Conservation (phyloP, 2,329 filamentous ascomycete species). For the Ustulina deusta region DNA sequence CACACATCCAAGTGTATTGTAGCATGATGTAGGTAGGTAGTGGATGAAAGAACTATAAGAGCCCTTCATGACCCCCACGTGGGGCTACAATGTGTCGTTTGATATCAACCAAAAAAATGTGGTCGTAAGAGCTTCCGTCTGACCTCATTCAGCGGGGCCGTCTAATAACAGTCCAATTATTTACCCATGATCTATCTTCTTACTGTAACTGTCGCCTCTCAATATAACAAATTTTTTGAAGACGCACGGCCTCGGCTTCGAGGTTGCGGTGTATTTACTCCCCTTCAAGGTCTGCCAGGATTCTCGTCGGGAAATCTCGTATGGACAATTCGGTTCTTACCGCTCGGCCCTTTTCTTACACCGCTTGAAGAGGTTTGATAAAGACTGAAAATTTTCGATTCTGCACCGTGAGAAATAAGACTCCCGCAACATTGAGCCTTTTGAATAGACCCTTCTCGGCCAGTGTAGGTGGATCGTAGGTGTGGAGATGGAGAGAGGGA, state of each 20-base stretch:
- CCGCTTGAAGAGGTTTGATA: constrained; percentile 4
- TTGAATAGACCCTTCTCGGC: constrained; percentile 1
- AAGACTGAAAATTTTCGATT: constrained; percentile 29
- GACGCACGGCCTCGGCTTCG: neutral
- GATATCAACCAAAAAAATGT: neutral
- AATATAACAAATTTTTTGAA: neutral
- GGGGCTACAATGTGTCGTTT: neutral
- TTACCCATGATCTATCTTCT: neutral
- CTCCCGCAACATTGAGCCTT: constrained; percentile 13
- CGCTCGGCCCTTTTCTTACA: constrained; percentile 27
- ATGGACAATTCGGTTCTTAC: neutral
- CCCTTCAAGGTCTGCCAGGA: neutral
- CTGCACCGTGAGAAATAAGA: neutral
- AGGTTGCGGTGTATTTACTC: constrained; percentile 6
- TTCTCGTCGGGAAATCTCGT: neutral
- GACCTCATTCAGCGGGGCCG: neutral
- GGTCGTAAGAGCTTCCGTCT: neutral
- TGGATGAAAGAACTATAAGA: neutral
- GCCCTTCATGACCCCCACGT: constrained; percentile 15
- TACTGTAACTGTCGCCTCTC: neutral
- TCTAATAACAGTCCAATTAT: neutral
- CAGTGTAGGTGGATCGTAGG: neutral
- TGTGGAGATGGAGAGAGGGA: neutral
- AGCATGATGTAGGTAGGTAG: neutral
- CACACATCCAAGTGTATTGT: neutral